Conservation (phyloP, 371 early-diverging fungal species). For the Mortierella sp. region DNA sequence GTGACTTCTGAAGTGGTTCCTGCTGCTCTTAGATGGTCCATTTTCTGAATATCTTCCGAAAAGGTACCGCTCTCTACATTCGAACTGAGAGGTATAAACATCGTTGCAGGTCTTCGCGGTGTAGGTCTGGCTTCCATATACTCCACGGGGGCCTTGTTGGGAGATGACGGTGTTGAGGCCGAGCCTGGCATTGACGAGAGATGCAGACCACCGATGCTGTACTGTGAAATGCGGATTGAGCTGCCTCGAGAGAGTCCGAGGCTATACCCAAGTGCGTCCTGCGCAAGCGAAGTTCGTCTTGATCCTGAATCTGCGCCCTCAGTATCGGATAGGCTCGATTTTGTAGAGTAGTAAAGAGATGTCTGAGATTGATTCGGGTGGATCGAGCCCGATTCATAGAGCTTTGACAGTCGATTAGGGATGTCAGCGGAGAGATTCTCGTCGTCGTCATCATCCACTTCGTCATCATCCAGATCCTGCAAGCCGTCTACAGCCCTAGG, state of each 20-base stretch:
- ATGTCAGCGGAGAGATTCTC: slow-evolving; percentile 35
- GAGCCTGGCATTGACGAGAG: slow-evolving; percentile 9
- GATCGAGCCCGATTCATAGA: slow-evolving; percentile 39
- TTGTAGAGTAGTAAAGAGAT: slow-evolving; percentile 46
- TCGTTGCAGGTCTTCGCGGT: slow-evolving; percentile 24
- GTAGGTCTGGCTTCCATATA: slow-evolving; percentile 9
- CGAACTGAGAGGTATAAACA: slow-evolving; percentile 23
- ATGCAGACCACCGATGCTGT: slow-evolving; percentile 30
- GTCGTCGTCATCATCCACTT: slow-evolving; percentile 42
- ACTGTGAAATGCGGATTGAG: slow-evolving; percentile 38
- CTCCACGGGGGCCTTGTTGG: slow-evolving; percentile 5
- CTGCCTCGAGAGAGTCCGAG: slow-evolving; percentile 34
- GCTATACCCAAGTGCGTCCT: slow-evolving; percentile 38
- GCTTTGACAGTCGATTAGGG: slow-evolving; percentile 38
- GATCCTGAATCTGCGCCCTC: slow-evolving; percentile 34
- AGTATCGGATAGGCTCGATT: slow-evolving; percentile 32
- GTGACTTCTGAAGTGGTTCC: not conserved
- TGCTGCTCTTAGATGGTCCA: not conserved
- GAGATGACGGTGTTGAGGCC: slow-evolving; percentile 19
- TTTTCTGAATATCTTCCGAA: not conserved
- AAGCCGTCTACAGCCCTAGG: not conserved
- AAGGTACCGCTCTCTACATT: not conserved
- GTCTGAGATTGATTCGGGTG: slow-evolving; percentile 51
- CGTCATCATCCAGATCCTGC: slow-evolving; percentile 11
- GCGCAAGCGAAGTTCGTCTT: slow-evolving; percentile 30